Base-by-base conservation (phyloP, 257 asterid genomes). In the Ocimum tenuiflorum region DNA sequence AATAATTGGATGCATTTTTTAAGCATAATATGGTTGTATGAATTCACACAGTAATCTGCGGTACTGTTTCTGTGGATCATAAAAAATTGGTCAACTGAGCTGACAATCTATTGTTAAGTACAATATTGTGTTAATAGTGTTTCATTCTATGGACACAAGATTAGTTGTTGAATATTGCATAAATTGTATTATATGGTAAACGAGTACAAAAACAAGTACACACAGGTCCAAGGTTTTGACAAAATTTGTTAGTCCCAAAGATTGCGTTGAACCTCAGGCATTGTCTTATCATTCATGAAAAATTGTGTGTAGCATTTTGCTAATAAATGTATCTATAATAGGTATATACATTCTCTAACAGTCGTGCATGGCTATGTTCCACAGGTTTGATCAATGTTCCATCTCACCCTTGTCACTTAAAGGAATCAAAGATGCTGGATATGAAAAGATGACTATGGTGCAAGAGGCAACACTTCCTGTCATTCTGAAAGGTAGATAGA, bases 391-490 rank as follows among this genome's bases (percentile, higher is more conserved):
- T 79, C 82, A 84, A 68, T 94, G 88, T 75, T 47, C 94, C 42
- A 65, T 94, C 69, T 94, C 97, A 61, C 79, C 89, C 4, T 74
- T 78, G 73, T 81, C 97, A 42, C 82, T 88, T 58, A 94, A 88
- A 88, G 97, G 87, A 69, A 79, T 94, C 73, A 90, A 88, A 83
- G 91, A 83, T 78, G 94, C 84, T 74, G 95, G 99, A 65, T 94
- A 86, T 63, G 95, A 84, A 54, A 94, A 71, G 65, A 87, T 94
- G 99, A 94, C 99, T 31, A 63, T 83, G 80, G 99, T 94, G 68
- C 97, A 89, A 78, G 97, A 86, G 63, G 97, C 96, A 67, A 94
- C 99, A 11, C 87, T 94, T 63, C 99, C 99, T 57, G 49, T 80
- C 24, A 89, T 94, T 79, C 73, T 94, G 45, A 86, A 85, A 86